A percentile compares a stretch with the other conserved stretches of the same genome.
Conservation (phyloP, 345 rosid genomes). For the Geranium brycei region DNA sequence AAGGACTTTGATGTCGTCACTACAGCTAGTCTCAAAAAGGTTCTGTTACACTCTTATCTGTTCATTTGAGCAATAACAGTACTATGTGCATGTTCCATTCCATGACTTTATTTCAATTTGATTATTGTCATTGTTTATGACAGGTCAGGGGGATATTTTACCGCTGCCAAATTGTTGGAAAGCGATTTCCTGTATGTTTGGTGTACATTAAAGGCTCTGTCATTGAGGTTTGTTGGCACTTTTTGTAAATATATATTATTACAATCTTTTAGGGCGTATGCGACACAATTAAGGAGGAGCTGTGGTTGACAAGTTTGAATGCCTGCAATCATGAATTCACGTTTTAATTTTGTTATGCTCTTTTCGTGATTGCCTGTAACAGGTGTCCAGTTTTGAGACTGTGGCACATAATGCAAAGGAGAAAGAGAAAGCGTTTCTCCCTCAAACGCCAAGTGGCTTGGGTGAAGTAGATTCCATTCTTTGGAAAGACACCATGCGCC, state of each 20-base stretch:
- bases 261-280: background rate
- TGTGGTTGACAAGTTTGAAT: background rate
- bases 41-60: constrained; percentile 9
- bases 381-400: constrained; percentile 90
- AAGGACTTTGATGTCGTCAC: constrained; percentile 96
- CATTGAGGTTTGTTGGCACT: constrained; percentile 51
- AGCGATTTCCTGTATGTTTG: constrained; percentile 67
- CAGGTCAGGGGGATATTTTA: constrained; percentile 47
- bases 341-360: constrained; percentile 8
- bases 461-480: constrained; percentile 38
- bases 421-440: constrained; percentile 21
- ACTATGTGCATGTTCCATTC: background rate
- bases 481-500: constrained; percentile 67
- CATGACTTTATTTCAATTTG: background rate
- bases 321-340: background rate
- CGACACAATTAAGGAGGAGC: background rate
- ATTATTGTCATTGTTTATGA: background rate
- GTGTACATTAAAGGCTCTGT: constrained; percentile 44
- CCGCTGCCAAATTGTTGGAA: constrained; percentile 50
- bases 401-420: constrained; percentile 26
- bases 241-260: background rate
- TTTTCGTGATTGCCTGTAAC: constrained; percentile 6
- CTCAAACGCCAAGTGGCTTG: constrained; percentile 24
- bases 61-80: background rate
- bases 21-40: constrained; percentile 70